Evolutionary conservation across 2,329 filamentous ascomycete species (phyloP).

Genomic region (Fusarium equiseti): DNA sequence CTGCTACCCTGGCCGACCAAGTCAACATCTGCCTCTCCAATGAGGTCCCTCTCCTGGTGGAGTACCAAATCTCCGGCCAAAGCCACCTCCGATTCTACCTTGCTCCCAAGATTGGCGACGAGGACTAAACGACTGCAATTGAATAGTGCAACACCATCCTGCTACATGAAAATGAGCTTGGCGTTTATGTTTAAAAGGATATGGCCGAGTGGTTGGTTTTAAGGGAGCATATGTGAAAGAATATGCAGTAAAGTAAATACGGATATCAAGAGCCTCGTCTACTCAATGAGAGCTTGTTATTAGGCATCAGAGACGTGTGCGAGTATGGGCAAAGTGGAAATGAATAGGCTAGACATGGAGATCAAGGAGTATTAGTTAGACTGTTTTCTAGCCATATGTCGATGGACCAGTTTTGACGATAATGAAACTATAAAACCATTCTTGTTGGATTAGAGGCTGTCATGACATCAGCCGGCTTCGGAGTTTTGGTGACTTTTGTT

Average conservation of each 20-base stretch:
- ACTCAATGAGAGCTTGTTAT: conserved; percentile 10
- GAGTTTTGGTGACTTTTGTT: not conserved
- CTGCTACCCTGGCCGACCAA: conserved; percentile 80
- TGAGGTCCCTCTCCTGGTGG: conserved; percentile 95
- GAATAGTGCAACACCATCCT: conserved; percentile 30
- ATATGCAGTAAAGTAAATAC: conserved; percentile 32
- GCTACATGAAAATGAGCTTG: conserved; percentile 33
- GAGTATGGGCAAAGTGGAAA: conserved; percentile 17
- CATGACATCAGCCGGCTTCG: not conserved
- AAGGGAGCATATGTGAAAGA: conserved; percentile 18
- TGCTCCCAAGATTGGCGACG: conserved; percentile 76
- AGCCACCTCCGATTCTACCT: conserved; percentile 97
- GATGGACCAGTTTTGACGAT: conserved; percentile 32
- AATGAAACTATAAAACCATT: conserved; percentile 32
- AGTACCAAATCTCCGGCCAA: conserved; percentile 87
- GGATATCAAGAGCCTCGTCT: conserved; percentile 32
- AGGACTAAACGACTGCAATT: conserved; percentile 49
- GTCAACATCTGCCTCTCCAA: conserved; percentile 96
- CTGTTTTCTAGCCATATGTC: conserved; percentile 3
- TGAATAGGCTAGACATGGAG: conserved; percentile 22
- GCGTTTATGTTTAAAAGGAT: conserved; percentile 34
- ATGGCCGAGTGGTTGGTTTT: conserved; percentile 29
- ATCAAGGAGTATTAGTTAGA: conserved; percentile 4
- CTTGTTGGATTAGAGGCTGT: conserved; percentile 2
- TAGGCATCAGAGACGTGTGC: conserved; percentile 8